Conservation (phyloP, 495 filamentous ascomycete genomes). For the Penicillium lividum region DNA sequence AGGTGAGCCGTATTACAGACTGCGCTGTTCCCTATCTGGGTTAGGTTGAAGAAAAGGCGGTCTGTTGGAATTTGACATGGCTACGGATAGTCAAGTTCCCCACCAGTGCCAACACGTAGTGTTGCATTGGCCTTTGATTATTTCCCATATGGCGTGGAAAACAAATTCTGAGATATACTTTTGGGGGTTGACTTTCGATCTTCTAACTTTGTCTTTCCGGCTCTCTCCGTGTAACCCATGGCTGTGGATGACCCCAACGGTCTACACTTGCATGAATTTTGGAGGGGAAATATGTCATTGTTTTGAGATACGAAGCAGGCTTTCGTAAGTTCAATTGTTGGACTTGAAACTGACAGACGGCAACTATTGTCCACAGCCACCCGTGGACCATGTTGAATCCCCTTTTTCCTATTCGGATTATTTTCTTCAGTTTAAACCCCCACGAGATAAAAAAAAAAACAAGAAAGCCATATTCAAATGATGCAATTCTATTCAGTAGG, state of each 20-base stretch:
- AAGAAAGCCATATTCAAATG: not conserved
- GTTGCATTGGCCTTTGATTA: slow-evolving; percentile 20
- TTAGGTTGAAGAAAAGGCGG: slow-evolving; percentile 21
- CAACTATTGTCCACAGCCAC: not conserved
- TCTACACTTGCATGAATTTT: slow-evolving; percentile 10
- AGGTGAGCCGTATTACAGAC: slow-evolving; percentile 16
- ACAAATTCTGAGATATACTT: slow-evolving; percentile 15
- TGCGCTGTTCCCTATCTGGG: slow-evolving; percentile 11
- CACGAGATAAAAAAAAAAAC: not conserved
- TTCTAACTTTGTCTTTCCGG: slow-evolving; percentile 26
- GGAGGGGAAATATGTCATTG: slow-evolving; percentile 2
- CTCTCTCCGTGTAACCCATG: slow-evolving; percentile 22
- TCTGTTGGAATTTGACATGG: slow-evolving; percentile 13
- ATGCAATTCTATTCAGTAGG: slow-evolving; percentile 14
- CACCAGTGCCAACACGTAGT: slow-evolving; percentile 20
- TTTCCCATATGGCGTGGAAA: not conserved
- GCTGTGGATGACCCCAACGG: slow-evolving; percentile 13
- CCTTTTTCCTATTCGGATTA: not conserved
- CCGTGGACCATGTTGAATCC: not conserved
- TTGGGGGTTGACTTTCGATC: slow-evolving; percentile 17
- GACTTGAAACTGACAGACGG: not conserved
- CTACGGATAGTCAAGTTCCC: slow-evolving; percentile 2
- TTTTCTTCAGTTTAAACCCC: no score
- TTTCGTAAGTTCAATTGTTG: not conserved
- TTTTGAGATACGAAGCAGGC: slow-evolving; percentile 5